Conservation (phyloP, 1,284 basidiomycete genomes). For the Entoloma clypeatum region DNA sequence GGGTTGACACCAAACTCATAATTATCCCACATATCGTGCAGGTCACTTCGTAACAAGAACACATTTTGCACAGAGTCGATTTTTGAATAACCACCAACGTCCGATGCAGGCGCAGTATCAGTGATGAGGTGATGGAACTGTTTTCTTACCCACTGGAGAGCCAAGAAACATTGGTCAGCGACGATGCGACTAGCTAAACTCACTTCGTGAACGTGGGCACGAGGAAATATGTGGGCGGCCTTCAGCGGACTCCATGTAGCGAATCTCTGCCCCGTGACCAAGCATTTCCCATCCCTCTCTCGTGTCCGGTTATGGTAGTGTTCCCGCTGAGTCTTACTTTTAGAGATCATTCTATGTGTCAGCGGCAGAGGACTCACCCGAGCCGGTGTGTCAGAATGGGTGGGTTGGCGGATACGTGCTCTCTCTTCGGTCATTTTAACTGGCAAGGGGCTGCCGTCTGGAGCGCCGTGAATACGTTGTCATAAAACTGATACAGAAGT, state of each 20-base stretch:
- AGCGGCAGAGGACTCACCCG: conserved; percentile 1
- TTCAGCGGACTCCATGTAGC: conserved; percentile 15
- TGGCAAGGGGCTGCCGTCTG: conserved; percentile 1
- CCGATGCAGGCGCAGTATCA: conserved; percentile 8
- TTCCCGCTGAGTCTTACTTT: conserved; percentile 1
- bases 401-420: conserved; percentile 4
- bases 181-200: neutral
- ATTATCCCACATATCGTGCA: conserved; percentile 20
- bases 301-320: conserved; percentile 4
- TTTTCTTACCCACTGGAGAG: neutral
- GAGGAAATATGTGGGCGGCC: conserved; percentile 22
- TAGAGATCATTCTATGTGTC: conserved; percentile 1
- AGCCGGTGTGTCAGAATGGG: conserved; percentile 5
- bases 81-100: conserved; percentile 17
- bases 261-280: conserved; percentile 4
- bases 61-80: conserved; percentile 24
- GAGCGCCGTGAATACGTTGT: neutral
- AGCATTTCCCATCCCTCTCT: conserved; percentile 9
- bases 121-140: conserved; percentile 13
- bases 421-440: conserved; percentile 1
- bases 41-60: conserved; percentile 18
- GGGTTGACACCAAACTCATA: conserved; percentile 22
- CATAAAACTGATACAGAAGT: neutral
- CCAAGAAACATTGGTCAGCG: conserved; percentile 2
- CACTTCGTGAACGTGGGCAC: conserved; percentile 16